These are phyloP conservation scores for Yamadazyma akitaensis DNA, from an alignment of 805 yeast species.

Conservation along the genomic window DNA sequence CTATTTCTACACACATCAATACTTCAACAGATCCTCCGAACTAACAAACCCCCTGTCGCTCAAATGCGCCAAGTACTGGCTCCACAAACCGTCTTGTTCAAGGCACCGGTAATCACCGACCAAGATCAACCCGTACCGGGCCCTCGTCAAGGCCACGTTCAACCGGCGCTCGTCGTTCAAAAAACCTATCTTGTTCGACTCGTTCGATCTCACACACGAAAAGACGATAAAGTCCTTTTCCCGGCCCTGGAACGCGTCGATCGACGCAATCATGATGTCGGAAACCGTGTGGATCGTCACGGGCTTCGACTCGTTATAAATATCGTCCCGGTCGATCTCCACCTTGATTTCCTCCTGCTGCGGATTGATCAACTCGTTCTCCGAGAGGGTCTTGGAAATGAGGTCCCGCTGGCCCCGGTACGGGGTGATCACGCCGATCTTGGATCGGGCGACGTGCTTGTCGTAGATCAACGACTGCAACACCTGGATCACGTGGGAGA, in stretches of 20 bases:
- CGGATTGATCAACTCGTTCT: slow-evolving; percentile 58
- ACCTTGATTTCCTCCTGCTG: slow-evolving; percentile 41
- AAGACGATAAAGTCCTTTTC: slow-evolving; percentile 51
- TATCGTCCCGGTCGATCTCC: slow-evolving; percentile 62
- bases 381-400: slow-evolving; percentile 47
- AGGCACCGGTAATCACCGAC: slow-evolving; percentile 38
- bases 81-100: slow-evolving; percentile 54
- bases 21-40: not conserved
- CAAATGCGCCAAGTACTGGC: slow-evolving; percentile 43
- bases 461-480: slow-evolving; percentile 51
- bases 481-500: slow-evolving; percentile 43
- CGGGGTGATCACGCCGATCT: slow-evolving; percentile 71
- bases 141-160: slow-evolving; percentile 88
- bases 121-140: slow-evolving; percentile 69
- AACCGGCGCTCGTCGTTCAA: slow-evolving; percentile 80
- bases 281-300: slow-evolving; percentile 48
- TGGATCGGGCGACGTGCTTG: slow-evolving; percentile 45
- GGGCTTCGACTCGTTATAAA: slow-evolving; percentile 42
- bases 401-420: slow-evolving; percentile 71
- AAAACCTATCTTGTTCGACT: slow-evolving; percentile 72
- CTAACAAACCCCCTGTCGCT: slow-evolving; percentile 22
- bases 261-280: slow-evolving; percentile 52
- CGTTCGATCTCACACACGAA: slow-evolving; percentile 65
- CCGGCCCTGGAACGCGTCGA: slow-evolving; percentile 61
- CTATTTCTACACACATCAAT: not conserved